Evolutionary conservation across 192 early-diverging fungal species (phyloP).

Genomic region (Rhizoclosmatium sp.): DNA sequence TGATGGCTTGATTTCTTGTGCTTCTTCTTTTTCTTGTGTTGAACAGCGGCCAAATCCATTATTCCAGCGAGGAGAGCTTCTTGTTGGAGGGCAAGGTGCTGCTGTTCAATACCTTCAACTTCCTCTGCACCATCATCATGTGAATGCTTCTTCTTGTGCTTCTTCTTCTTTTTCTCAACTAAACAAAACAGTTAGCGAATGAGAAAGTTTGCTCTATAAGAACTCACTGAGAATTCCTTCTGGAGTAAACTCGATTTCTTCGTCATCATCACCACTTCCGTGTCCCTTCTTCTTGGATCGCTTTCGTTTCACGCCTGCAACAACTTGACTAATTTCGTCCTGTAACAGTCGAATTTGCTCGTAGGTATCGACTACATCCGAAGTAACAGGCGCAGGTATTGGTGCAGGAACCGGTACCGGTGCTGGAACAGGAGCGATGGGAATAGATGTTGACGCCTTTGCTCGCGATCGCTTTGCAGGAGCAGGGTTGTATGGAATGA

Average conservation of each 20-base stretch:
- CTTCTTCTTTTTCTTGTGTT: slow-evolving; percentile 25
- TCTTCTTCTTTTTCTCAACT: slow-evolving; percentile 43
- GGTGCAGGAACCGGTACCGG: neutral
- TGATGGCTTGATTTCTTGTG: slow-evolving; percentile 26
- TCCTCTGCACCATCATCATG: slow-evolving; percentile 22
- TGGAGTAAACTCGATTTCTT: slow-evolving; percentile 28
- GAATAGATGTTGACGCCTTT: neutral
- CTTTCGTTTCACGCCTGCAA: slow-evolving; percentile 27
- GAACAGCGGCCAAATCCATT: slow-evolving; percentile 6
- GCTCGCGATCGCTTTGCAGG: slow-evolving; percentile 3
- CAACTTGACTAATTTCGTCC: slow-evolving; percentile 29
- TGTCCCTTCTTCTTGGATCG: slow-evolving; percentile 32
- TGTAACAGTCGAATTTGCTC: slow-evolving; percentile 28
- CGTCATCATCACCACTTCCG: slow-evolving; percentile 24
- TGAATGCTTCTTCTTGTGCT: slow-evolving; percentile 42
- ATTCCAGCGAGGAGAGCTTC: slow-evolving; percentile 28
- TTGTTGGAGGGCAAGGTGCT: neutral
- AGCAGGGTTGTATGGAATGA: slow-evolving; percentile 8
- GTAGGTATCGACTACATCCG: slow-evolving; percentile 9
- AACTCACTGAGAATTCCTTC: neutral
- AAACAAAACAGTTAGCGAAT: neutral
- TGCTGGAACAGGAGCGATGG: neutral
- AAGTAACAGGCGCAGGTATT: neutral
- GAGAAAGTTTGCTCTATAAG: neutral
- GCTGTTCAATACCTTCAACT: neutral